These are phyloP conservation scores for Tubosaeta sp. DNA, from an alignment of 768 basidiomycete genomes.

Conservation along the genomic window DNA sequence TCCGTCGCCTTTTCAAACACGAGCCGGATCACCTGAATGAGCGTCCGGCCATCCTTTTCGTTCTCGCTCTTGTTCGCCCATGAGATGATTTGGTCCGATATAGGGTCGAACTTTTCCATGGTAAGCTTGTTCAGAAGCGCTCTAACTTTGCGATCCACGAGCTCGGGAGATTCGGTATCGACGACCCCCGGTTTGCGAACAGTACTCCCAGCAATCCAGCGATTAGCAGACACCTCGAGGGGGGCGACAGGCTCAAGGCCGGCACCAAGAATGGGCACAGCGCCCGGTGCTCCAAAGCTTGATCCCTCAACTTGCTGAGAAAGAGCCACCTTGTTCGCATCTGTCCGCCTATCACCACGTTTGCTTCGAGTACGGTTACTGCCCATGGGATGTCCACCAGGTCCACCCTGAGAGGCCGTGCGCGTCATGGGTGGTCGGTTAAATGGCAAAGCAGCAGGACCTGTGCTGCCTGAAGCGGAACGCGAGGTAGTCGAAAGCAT, in stretches of 20 bases:
- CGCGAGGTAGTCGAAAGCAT: conserved; percentile 41
- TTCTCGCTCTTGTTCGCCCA: conserved; percentile 94
- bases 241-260: conserved; percentile 69
- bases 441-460: conserved; percentile 44
- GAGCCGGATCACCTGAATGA: conserved; percentile 93
- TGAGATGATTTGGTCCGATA: conserved; percentile 89
- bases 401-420: conserved; percentile 62
- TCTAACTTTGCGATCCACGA: conserved; percentile 93
- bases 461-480: conserved; percentile 53
- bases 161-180: conserved; percentile 71
- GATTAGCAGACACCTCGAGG: conserved; percentile 72
- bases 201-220: conserved; percentile 60
- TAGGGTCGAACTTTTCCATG: conserved; percentile 94
- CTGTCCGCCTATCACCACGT: conserved; percentile 77
- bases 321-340: conserved; percentile 42
- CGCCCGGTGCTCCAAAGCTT: conserved; percentile 28
- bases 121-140: conserved; percentile 91
- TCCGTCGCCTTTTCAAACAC: conserved; percentile 98
- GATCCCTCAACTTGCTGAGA: conserved; percentile 37
- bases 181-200: conserved; percentile 38
- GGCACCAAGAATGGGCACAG: conserved; percentile 25
- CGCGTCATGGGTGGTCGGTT: conserved; percentile 64
- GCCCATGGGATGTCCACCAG: conserved; percentile 44
- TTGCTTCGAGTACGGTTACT: conserved; percentile 70
- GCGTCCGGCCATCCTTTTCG: conserved; percentile 89